Evolutionary conservation across 2,329 filamentous ascomycete genomes (phyloP).

Genomic region (Ascochyta rabiei): DNA sequence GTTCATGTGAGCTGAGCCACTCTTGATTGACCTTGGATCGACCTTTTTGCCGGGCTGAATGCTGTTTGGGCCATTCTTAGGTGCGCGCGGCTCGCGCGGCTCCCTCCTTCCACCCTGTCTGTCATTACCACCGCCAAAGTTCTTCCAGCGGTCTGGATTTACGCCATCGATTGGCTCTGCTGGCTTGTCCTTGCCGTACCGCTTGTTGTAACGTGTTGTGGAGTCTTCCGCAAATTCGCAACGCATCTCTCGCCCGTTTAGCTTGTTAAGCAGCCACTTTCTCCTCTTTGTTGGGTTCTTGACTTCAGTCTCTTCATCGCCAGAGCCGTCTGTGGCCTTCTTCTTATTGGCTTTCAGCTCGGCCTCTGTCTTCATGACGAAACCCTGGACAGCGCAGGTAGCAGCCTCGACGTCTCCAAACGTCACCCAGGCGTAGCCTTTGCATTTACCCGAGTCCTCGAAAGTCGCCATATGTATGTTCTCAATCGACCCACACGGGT

Average conservation of each 20-base stretch:
- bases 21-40: constrained; percentile 53
- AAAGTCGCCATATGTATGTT: constrained; percentile 92
- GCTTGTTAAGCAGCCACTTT: constrained; percentile 83
- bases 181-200: constrained; percentile 75
- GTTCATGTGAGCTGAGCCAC: constrained; percentile 52
- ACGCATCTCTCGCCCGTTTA: constrained; percentile 80
- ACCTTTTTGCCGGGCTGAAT: constrained; percentile 39
- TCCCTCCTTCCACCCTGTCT: constrained; percentile 31
- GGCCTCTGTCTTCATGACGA: constrained; percentile 70
- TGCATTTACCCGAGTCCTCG: constrained; percentile 96
- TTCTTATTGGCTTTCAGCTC: constrained; percentile 49
- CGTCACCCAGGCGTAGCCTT: constrained; percentile 94
- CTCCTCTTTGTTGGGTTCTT: constrained; percentile 56
- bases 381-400: constrained; percentile 79
- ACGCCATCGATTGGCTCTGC: constrained; percentile 41
- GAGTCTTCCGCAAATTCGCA: constrained; percentile 95
- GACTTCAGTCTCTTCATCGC: constrained; percentile 53
- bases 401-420: constrained; percentile 82
- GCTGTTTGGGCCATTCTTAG: constrained; percentile 9
- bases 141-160: constrained; percentile 38
- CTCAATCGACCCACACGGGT: constrained; percentile 80
- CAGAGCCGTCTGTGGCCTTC: constrained; percentile 61
- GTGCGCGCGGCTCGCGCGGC: constrained; percentile 37
- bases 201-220: constrained; percentile 87
- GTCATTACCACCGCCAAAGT: constrained; percentile 36